Evolutionary conservation across 2,329 filamentous ascomycete species (phyloP).

Genomic region (Bipolaris oryzae): DNA sequence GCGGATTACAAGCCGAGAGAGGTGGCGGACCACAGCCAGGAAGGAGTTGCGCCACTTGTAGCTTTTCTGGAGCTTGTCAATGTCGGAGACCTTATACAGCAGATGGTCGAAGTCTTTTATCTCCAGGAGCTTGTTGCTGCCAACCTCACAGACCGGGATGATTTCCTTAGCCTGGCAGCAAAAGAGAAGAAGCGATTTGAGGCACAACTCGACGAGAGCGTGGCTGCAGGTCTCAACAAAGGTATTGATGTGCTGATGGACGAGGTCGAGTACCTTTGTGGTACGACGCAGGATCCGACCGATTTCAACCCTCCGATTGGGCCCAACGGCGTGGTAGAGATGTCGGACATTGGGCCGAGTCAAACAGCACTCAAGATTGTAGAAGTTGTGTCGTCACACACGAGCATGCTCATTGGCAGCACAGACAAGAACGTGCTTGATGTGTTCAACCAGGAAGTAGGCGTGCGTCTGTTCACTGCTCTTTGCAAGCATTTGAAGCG

Average conservation of each 20-base stretch:
- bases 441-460: conserved; percentile 98
- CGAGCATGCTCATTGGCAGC: conserved; percentile 88
- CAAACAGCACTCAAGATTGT: conserved; percentile 80
- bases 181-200: conserved; percentile 98
- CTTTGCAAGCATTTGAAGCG: conserved; percentile 98
- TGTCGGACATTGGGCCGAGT: conserved; percentile 73
- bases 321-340: conserved; percentile 38
- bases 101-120: conserved; percentile 99
- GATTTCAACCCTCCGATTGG: conserved; percentile 81
- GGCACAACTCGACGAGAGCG: conserved; percentile 96
- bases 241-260: conserved; percentile 98
- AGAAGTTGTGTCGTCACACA: conserved; percentile 85
- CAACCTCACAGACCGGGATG: conserved; percentile 86
- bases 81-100: conserved; percentile 94
- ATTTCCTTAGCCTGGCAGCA: conserved; percentile 89
- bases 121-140: conserved; percentile 87
- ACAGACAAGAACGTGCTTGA: conserved; percentile 98
- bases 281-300: conserved; percentile 80
- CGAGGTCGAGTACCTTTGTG: conserved; percentile 94
- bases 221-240: conserved; percentile 94
- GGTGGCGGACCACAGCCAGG: conserved; percentile 70
- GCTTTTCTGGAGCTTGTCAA: conserved; percentile 98
- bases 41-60: conserved; percentile 85
- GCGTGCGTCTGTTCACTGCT: conserved; percentile 85
- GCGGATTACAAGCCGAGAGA: conserved; percentile 90